Conservation (phyloP, 139 green algal species). For the Chlamydomonas incerta region DNA sequence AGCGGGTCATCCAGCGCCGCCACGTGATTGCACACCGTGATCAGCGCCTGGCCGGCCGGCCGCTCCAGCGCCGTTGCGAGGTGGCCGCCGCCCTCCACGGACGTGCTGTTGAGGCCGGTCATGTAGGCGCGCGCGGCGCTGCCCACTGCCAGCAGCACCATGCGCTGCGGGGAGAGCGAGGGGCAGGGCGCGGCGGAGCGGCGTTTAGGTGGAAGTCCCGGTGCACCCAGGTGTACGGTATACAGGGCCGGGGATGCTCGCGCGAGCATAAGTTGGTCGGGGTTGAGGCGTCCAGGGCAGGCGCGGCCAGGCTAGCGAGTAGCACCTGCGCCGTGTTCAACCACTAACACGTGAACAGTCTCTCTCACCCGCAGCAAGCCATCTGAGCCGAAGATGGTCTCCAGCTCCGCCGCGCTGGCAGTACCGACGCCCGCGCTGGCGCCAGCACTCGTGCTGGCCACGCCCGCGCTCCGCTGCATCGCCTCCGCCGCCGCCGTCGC, state of each 20-base stretch:
- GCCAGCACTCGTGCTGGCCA: background rate
- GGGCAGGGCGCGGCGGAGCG: no score
- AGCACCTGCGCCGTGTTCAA: no score
- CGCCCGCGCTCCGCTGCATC: no score
- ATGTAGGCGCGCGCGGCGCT: slow-evolving; percentile 44
- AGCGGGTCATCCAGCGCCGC: slow-evolving; percentile 90
- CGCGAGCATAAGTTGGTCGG: no score
- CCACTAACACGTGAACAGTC: no score
- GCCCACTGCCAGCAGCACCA: slow-evolving; percentile 49
- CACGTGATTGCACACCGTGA: slow-evolving; percentile 94
- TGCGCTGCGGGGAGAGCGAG: slow-evolving; percentile 8
- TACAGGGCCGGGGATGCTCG: no score
- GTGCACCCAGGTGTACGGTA: no score
- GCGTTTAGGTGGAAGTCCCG: no score
- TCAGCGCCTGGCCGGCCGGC: slow-evolving; percentile 65
- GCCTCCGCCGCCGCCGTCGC: no score
- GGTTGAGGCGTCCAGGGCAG: no score
- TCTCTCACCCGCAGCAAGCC: slow-evolving; percentile 45
- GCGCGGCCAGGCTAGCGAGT: no score
- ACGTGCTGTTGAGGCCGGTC: slow-evolving; percentile 51
- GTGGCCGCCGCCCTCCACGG: slow-evolving; percentile 56
- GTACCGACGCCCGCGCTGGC: no score
- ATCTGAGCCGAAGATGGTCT: slow-evolving; percentile 40
- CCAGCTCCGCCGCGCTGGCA: background rate
- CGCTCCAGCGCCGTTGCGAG: slow-evolving; percentile 67